phyloP scores from a whole-genome alignment of 495 filamentous ascomycete species.

The Penicillium egyptiacum region DNA sequence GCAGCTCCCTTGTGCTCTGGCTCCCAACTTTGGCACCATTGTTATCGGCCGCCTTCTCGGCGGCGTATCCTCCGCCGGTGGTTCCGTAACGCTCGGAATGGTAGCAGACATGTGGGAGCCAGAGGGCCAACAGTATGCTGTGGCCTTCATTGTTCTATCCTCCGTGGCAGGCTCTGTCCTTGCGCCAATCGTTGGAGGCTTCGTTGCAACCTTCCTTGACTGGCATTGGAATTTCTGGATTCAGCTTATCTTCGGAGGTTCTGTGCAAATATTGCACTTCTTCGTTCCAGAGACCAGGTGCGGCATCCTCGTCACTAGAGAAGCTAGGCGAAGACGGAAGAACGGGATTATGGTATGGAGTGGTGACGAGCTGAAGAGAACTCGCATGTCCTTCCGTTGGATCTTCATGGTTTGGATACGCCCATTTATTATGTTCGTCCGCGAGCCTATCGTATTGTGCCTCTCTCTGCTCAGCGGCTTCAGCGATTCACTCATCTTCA shows the following conservation, averaged over 20 bases:
- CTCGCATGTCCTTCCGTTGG: conserved; percentile 53
- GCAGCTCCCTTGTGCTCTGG: conserved; percentile 69
- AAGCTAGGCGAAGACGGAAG: conserved; percentile 63
- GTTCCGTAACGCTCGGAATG: conserved; percentile 81
- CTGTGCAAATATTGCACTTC: conserved; percentile 64
- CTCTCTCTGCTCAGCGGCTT: conserved; percentile 74
- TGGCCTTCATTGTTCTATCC: conserved; percentile 75
- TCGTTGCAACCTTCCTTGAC: conserved; percentile 60
- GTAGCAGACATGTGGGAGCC: conserved; percentile 80
- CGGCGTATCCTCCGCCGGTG: conserved; percentile 72
- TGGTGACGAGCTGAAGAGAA: conserved; percentile 58
- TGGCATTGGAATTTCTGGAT: conserved; percentile 85
- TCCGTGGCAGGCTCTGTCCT: conserved; percentile 75
- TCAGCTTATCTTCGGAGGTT: conserved; percentile 71
- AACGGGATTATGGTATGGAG: conserved; percentile 58
- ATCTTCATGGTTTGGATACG: conserved; percentile 64
- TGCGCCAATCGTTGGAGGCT: conserved; percentile 78
- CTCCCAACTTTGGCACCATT: conserved; percentile 67
- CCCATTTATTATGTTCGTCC: conserved; percentile 77
- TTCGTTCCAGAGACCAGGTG: conserved; percentile 67
- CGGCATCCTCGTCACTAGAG: conserved; percentile 64
- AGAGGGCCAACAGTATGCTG: conserved; percentile 62
- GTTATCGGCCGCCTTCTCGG: conserved; percentile 65
- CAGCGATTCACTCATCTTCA: conserved; percentile 79
- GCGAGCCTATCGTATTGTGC: conserved; percentile 71